phyloP scores from a whole-genome alignment of 305 asterid genomes.

The Solanum aculeatissimum region DNA sequence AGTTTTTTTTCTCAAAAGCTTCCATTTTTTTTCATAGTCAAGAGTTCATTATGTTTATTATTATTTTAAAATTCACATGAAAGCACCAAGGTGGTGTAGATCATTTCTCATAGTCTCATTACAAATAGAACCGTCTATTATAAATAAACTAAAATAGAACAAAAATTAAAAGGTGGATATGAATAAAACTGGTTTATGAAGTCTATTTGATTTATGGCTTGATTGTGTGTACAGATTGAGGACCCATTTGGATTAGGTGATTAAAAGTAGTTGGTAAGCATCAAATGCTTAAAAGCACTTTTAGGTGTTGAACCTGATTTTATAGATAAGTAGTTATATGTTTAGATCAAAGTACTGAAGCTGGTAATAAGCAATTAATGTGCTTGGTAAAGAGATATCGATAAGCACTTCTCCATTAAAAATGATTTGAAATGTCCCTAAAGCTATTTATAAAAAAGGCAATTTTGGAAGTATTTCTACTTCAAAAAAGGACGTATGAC shows the following conservation, averaged over 20 bases:
- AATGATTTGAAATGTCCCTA: neutral
- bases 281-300: neutral
- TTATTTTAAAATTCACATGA: neutral
- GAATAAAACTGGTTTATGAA: neutral
- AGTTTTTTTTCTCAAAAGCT: neutral
- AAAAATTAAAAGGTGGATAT: neutral
- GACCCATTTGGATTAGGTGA: neutral
- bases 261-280: neutral
- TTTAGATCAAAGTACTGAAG: neutral
- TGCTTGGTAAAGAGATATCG: neutral
- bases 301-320: neutral
- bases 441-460: neutral
- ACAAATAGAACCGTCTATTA: neutral
- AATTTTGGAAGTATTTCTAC: neutral
- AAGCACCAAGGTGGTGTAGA: neutral
- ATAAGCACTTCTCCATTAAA: neutral
- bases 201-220: neutral
- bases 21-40: neutral
- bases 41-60: neutral
- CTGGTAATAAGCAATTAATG: neutral
- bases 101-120: neutral
- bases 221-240: neutral
- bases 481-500: neutral
- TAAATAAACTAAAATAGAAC: neutral
- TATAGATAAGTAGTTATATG: neutral